Evolutionary conservation across 805 yeast species (phyloP).

Genomic region (Candida dendrica): DNA sequence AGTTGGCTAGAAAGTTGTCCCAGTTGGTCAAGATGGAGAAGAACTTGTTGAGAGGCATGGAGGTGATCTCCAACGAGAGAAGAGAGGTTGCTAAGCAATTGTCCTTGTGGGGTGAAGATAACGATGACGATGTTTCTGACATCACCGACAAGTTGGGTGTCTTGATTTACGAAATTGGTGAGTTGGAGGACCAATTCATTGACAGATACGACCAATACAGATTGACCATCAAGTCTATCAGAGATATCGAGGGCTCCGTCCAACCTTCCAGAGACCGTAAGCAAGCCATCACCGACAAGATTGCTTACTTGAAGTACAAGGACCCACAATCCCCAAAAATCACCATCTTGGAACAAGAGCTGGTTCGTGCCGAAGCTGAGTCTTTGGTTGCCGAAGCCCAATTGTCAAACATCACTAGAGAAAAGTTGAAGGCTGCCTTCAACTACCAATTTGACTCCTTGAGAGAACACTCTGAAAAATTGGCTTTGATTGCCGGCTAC

Average conservation of each 20-base stretch:
- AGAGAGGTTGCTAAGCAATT: slow-evolving; percentile 77
- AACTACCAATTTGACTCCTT: slow-evolving; percentile 80
- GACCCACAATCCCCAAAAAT: slow-evolving; percentile 80
- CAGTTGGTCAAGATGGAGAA: slow-evolving; percentile 76
- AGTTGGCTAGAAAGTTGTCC: slow-evolving; percentile 65
- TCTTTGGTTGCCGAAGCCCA: slow-evolving; percentile 89
- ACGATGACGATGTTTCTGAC: slow-evolving; percentile 81
- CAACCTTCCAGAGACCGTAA: slow-evolving; percentile 86
- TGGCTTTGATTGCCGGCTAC: slow-evolving; percentile 81
- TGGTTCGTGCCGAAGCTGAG: slow-evolving; percentile 90
- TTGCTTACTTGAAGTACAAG: slow-evolving; percentile 77
- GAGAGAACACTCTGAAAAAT: slow-evolving; percentile 80
- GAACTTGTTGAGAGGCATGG: slow-evolving; percentile 73
- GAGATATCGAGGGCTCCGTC: slow-evolving; percentile 82
- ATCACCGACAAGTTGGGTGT: slow-evolving; percentile 85
- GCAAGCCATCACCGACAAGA: slow-evolving; percentile 77
- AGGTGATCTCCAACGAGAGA: slow-evolving; percentile 69
- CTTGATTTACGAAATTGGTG: slow-evolving; percentile 74
- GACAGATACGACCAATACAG: slow-evolving; percentile 84
- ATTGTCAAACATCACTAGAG: slow-evolving; percentile 81
- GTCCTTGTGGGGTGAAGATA: slow-evolving; percentile 81
- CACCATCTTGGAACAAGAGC: slow-evolving; percentile 76
- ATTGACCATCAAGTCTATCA: slow-evolving; percentile 69
- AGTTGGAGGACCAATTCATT: slow-evolving; percentile 79
- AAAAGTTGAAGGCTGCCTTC: slow-evolving; percentile 78